Conservation (phyloP, 1,284 basidiomycete genomes). For the Puccinia triticina region DNA sequence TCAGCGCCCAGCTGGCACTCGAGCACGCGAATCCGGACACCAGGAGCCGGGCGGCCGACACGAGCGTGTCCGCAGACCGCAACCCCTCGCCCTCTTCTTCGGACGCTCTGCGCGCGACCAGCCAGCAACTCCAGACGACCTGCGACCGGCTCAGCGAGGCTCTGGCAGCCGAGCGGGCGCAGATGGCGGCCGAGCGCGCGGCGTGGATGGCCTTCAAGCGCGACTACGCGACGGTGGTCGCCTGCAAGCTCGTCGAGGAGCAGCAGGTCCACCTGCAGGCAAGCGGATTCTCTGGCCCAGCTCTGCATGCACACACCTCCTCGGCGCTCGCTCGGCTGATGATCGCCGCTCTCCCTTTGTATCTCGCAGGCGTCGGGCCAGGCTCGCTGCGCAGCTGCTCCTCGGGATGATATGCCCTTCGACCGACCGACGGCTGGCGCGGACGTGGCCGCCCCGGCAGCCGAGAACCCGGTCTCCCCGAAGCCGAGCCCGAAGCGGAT, state of each 20-base stretch:
- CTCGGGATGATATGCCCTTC: no score
- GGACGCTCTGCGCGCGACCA: neutral
- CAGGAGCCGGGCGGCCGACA: neutral
- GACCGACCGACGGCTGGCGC: no score
- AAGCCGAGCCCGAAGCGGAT: neutral
- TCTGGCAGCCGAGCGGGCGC: neutral
- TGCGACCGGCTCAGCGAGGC: neutral
- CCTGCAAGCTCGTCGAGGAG: neutral
- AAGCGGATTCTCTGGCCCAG: neutral
- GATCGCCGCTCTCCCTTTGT: no score
- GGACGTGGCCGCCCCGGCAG: no score
- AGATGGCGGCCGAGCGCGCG: neutral
- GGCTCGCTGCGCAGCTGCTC: no score
- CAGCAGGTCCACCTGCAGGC: neutral
- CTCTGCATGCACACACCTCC: no score
- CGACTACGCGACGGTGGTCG: neutral
- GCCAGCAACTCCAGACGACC: neutral
- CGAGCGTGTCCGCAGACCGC: neutral
- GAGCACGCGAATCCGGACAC: neutral
- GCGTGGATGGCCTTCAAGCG: slow-evolving; percentile 18
- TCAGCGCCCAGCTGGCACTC: neutral
- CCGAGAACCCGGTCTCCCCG: neutral
- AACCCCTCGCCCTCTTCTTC: neutral
- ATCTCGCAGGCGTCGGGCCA: no score
- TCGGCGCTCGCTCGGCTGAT: no score